These are phyloP conservation scores for Periconia sp. DNA, from an alignment of 2,329 filamentous ascomycete species.

Conservation along the genomic window DNA sequence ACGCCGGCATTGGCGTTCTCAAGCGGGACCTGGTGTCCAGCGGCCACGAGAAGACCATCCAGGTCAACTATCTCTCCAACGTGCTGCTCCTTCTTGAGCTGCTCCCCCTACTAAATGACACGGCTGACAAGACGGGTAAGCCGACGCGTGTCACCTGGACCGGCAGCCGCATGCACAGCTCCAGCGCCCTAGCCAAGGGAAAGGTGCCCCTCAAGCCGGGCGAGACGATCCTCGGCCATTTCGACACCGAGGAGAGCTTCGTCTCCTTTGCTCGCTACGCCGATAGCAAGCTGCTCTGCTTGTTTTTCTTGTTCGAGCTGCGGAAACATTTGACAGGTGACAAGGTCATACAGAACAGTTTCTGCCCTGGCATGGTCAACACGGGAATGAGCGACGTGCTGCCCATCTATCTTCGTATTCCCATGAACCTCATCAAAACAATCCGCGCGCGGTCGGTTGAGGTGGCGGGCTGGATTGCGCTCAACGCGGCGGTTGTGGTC, in stretches of 20 bases:
- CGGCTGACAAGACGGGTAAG: slow-evolving; percentile 3
- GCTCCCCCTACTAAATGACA: slow-evolving; percentile 21
- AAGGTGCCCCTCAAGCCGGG: slow-evolving; percentile 6
- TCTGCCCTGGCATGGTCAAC: slow-evolving; percentile 8
- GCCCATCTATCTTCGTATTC: slow-evolving; percentile 8
- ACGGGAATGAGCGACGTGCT: slow-evolving; percentile 11
- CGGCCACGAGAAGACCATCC: slow-evolving; percentile 47
- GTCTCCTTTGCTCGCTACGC: slow-evolving; percentile 3
- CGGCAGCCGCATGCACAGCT: slow-evolving; percentile 5
- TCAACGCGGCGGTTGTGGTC: slow-evolving; percentile 8
- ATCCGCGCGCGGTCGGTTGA: slow-evolving; percentile 8
- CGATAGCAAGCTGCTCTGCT: slow-evolving; percentile 9
- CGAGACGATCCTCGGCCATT: slow-evolving; percentile 6
- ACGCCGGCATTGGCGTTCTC: slow-evolving; percentile 28
- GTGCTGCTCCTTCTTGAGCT: slow-evolving; percentile 47
- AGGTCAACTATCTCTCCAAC: slow-evolving; percentile 55
- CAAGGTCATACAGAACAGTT: slow-evolving; percentile 9
- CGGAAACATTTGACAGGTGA: slow-evolving; percentile 2
- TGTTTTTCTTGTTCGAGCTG: slow-evolving; percentile 10
- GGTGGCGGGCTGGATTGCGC: slow-evolving; percentile 8
- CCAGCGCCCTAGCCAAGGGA: slow-evolving; percentile 1
- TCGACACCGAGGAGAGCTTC: slow-evolving; percentile 10
- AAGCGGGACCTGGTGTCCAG: slow-evolving; percentile 15
- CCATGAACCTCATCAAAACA: slow-evolving; percentile 8
- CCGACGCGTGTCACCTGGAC: slow-evolving; percentile 8